phyloP scores from a whole-genome alignment of 2,329 filamentous ascomycete species.

The Lasiodiplodia theobromae region DNA sequence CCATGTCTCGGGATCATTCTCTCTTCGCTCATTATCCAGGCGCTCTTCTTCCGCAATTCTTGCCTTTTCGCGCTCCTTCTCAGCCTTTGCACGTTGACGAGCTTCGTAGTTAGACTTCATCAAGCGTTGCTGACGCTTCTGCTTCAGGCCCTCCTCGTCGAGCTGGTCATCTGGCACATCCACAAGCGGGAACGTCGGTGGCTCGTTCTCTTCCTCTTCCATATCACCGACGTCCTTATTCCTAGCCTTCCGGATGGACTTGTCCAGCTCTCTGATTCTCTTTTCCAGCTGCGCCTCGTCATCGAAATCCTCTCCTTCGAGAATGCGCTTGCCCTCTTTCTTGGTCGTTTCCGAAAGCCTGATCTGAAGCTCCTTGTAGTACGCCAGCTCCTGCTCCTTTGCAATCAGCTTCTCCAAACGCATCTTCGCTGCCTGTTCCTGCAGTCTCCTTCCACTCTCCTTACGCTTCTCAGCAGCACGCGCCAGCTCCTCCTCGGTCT shows the following conservation, averaged over 20 bases:
- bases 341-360: constrained; percentile 76
- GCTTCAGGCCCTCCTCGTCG: constrained; percentile 88
- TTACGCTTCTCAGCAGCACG: constrained; percentile 92
- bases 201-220: constrained; percentile 77
- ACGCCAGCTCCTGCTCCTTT: constrained; percentile 94
- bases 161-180: constrained; percentile 91
- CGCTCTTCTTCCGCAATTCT: constrained; percentile 83
- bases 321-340: constrained; percentile 84
- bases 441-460: constrained; percentile 87
- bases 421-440: constrained; percentile 98
- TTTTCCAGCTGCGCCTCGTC: constrained; percentile 87
- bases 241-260: constrained; percentile 84
- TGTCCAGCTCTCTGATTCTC: constrained; percentile 86
- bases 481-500: constrained; percentile 92
- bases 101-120: constrained; percentile 96
- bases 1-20: constrained; percentile 86
- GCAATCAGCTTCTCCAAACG: constrained; percentile 91
- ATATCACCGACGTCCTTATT: constrained; percentile 91
- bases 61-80: constrained; percentile 92
- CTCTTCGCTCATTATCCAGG: constrained; percentile 80
- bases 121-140: constrained; percentile 89
- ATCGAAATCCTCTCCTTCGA: constrained; percentile 91
- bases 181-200: constrained; percentile 84
- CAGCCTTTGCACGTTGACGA: constrained; percentile 88
- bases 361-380: constrained; percentile 83